These are phyloP conservation scores for Geranomyces variabilis DNA, from an alignment of 192 early-diverging fungal species.

Conservation along the genomic window DNA sequence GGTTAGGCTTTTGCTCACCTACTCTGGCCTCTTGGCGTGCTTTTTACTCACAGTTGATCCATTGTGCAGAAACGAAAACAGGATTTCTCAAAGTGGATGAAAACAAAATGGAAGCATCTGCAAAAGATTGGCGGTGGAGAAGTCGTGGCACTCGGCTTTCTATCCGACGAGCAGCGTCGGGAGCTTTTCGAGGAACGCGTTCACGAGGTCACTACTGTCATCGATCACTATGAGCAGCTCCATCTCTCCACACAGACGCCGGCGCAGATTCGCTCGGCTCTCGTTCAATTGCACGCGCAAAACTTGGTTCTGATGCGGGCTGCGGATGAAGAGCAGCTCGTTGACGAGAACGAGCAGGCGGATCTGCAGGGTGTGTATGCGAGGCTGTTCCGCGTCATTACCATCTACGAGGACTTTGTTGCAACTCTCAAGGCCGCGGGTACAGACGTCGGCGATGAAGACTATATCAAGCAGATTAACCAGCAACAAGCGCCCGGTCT, in stretches of 20 bases:
- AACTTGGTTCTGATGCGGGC: constrained; percentile 52
- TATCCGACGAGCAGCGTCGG: constrained; percentile 53
- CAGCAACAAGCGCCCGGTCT: not conserved
- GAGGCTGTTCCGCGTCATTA: constrained; percentile 54
- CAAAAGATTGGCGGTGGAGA: constrained; percentile 48
- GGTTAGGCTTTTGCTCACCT: constrained; percentile 23
- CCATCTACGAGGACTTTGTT: constrained; percentile 52
- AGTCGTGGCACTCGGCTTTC: constrained; percentile 41
- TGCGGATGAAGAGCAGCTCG: constrained; percentile 54
- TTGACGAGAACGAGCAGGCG: constrained; percentile 51
- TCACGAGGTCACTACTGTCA: constrained; percentile 36
- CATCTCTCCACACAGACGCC: constrained; percentile 44
- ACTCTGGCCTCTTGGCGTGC: not conserved
- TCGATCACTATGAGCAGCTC: constrained; percentile 44
- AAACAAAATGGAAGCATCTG: constrained; percentile 48
- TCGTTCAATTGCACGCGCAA: constrained; percentile 50
- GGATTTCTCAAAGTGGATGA: constrained; percentile 60
- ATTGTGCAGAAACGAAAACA: constrained; percentile 49
- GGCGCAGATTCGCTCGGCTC: constrained; percentile 41
- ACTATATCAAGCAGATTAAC: not conserved
- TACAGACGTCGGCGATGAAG: not conserved
- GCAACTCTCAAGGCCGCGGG: constrained; percentile 12
- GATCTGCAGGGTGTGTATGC: constrained; percentile 42
- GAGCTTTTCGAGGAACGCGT: constrained; percentile 52
- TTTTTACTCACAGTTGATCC: not conserved